Percentiles rank a stretch among this genome's conserved stretches.
Conservation (phyloP, 78 protist genomes). For the Thecamonas trahens region DNA sequence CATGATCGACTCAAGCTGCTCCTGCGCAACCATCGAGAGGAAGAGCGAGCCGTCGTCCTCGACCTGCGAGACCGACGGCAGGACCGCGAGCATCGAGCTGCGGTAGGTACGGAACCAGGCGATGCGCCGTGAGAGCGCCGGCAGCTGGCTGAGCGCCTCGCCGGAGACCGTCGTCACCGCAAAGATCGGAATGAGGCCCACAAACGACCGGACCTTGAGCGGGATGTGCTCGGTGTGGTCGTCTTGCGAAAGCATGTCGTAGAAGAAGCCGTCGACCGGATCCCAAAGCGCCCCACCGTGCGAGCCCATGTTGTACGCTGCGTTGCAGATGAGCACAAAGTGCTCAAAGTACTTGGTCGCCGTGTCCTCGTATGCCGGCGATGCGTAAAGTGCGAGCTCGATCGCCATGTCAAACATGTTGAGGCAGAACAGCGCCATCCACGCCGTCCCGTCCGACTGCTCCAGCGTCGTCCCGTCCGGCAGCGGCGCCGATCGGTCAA, state of each 20-base stretch:
- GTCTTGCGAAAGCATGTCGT: conserved; percentile 14
- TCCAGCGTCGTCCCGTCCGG: conserved; percentile 33
- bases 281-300: conserved; percentile 63
- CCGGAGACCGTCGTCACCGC: conserved; percentile 25
- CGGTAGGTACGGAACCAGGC: conserved; percentile 33
- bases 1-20: conserved; percentile 15
- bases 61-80: conserved; percentile 10
- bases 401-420: conserved; percentile 63
- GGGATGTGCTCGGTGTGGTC: neutral
- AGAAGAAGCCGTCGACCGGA: conserved; percentile 51
- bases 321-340: conserved; percentile 27
- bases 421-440: conserved; percentile 70
- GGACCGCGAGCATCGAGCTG: conserved; percentile 33
- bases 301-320: conserved; percentile 17
- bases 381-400: conserved; percentile 41
- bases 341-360: conserved; percentile 75
- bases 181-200: conserved; percentile 54
- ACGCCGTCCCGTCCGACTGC: conserved; percentile 49
- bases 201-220: conserved; percentile 16
- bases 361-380: conserved; percentile 48
- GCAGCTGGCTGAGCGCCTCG: conserved; percentile 22
- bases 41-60: conserved; percentile 11
- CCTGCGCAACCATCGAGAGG: conserved; percentile 31
- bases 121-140: conserved; percentile 42
- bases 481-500: conserved; percentile 47